Conservation (phyloP, 2,329 filamentous ascomycete species). For the Botrytis tulipae region DNA sequence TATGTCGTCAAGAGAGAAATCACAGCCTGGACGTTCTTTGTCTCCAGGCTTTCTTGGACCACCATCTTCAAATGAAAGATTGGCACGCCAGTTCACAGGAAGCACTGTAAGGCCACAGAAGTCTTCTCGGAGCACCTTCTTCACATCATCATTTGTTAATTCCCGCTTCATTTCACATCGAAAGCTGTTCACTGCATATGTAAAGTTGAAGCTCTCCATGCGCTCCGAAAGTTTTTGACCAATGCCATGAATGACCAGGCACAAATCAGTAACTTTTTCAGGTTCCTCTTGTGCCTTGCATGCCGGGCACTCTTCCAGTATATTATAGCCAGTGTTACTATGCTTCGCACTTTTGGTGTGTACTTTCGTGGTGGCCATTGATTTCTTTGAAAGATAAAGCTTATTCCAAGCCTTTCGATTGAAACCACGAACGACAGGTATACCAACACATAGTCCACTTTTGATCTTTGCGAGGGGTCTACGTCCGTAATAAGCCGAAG, state of each 20-base stretch:
- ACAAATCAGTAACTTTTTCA: constrained; percentile 77
- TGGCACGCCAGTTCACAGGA: constrained; percentile 90
- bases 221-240: constrained; percentile 94
- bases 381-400: constrained; percentile 50
- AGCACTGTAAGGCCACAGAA: constrained; percentile 91
- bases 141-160: constrained; percentile 70
- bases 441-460: constrained; percentile 77
- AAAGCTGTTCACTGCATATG: constrained; percentile 90
- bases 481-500: constrained; percentile 81
- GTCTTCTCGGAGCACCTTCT: constrained; percentile 69
- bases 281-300: constrained; percentile 62
- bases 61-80: constrained; percentile 81
- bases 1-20: constrained; percentile 78
- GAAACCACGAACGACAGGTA: constrained; percentile 88
- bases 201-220: constrained; percentile 96
- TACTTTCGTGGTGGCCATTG: constrained; percentile 37
- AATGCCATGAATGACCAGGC: constrained; percentile 92
- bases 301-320: constrained; percentile 47
- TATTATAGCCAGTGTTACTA: constrained; percentile 24
- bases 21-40: constrained; percentile 55
- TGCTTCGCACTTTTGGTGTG: constrained; percentile 30
- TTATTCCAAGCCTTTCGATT: constrained; percentile 74
- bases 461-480: constrained; percentile 75
- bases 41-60: constrained; percentile 57
- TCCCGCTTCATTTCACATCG: constrained; percentile 84